These are phyloP conservation scores for Penicillium manginii DNA, from an alignment of 495 filamentous ascomycete genomes.

Conservation along the genomic window DNA sequence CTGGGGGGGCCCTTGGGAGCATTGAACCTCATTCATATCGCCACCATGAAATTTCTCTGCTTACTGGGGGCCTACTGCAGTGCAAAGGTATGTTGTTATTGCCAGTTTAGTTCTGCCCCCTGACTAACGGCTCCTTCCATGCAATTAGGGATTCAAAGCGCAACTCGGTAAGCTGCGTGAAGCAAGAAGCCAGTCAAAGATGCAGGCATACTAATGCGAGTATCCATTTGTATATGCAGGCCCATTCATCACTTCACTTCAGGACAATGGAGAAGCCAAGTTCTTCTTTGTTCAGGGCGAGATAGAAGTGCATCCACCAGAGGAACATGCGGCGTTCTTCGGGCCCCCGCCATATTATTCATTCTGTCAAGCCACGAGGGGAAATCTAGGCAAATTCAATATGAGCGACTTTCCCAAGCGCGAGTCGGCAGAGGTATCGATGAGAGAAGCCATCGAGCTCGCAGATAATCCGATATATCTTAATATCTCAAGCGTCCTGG, in stretches of 20 bases:
- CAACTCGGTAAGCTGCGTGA: slow-evolving; percentile 29
- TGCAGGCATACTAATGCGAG: background rate
- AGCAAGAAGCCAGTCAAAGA: background rate
- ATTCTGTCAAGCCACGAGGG: slow-evolving; percentile 19
- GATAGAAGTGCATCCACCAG: slow-evolving; percentile 15
- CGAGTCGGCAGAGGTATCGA: slow-evolving; percentile 25
- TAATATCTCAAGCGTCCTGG: slow-evolving; percentile 14
- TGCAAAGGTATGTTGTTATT: slow-evolving; percentile 21
- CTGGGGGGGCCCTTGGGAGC: background rate
- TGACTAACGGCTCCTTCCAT: background rate
- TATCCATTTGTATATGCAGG: slow-evolving; percentile 16
- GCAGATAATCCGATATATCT: slow-evolving; percentile 18
- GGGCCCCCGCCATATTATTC: slow-evolving; percentile 36
- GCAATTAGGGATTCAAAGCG: slow-evolving; percentile 23
- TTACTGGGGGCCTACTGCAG: slow-evolving; percentile 33
- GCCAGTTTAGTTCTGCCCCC: background rate
- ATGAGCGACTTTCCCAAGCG: slow-evolving; percentile 27
- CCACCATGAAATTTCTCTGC: slow-evolving; percentile 35
- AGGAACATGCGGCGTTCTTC: slow-evolving; percentile 29
- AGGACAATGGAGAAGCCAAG: slow-evolving; percentile 11
- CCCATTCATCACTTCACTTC: slow-evolving; percentile 24
- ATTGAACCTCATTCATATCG: background rate
- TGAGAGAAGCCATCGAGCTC: slow-evolving; percentile 15
- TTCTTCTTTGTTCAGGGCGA: slow-evolving; percentile 35
- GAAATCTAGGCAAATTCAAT: slow-evolving; percentile 12